Percentiles rank a stretch among this genome's conserved stretches.
phyloP scores from a whole-genome alignment of 306 rosid genomes.

The Carpinus fangiana region DNA sequence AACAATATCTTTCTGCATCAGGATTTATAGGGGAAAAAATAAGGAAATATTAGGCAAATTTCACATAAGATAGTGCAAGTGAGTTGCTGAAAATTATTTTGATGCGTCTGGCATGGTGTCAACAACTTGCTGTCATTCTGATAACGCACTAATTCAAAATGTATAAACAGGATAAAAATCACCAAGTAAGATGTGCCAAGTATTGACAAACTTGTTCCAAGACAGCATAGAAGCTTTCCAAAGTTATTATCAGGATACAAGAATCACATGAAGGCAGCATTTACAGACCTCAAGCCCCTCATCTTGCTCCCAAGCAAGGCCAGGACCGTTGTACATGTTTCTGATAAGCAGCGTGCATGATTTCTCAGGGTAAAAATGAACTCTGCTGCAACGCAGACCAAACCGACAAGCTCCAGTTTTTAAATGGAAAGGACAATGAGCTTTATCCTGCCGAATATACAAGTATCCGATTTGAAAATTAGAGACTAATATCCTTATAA shows the following conservation, averaged over 20 bases:
- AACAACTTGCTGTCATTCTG: not conserved
- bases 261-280: conserved; percentile 51
- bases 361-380: conserved; percentile 82
- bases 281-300: conserved; percentile 99
- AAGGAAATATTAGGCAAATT: not conserved
- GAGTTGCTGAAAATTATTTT: not conserved
- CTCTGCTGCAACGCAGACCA: conserved; percentile 94
- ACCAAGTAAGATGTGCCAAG: not conserved
- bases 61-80: not conserved
- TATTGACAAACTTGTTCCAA: not conserved
- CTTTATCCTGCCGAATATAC: conserved; percentile 70
- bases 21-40: not conserved
- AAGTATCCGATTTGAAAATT: not conserved
- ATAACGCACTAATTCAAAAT: not conserved
- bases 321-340: conserved; percentile 94
- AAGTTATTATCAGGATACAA: conserved; percentile 65
- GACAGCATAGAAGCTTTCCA: conserved; percentile 15
- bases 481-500: not conserved
- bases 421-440: conserved; percentile 93
- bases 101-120: not conserved
- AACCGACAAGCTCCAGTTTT: conserved; percentile 96
- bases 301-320: conserved; percentile 96
- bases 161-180: not conserved
- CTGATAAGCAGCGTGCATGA: conserved; percentile 76
- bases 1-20: not conserved